Conservation (phyloP, 2,329 filamentous ascomycete species). For the Incumbomyces lentus region DNA sequence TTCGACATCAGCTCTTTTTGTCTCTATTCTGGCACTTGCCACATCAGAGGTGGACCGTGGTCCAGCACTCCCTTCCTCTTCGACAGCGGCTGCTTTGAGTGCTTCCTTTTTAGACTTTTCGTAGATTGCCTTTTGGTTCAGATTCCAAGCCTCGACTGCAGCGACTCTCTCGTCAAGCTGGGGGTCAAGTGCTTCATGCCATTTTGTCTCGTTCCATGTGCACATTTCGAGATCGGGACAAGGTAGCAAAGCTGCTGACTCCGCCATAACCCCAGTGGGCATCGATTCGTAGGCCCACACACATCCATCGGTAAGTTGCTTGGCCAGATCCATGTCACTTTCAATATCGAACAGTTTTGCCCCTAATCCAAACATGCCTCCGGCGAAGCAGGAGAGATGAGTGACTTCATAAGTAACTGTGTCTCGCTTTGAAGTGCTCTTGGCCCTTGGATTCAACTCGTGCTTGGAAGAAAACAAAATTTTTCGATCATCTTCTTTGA, state of each 20-base stretch:
- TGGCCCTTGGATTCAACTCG: slow-evolving; percentile 16
- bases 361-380: slow-evolving; percentile 53
- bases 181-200: slow-evolving; percentile 36
- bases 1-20: not conserved
- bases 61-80: not conserved
- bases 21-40: not conserved
- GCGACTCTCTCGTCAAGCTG: slow-evolving; percentile 18
- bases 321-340: slow-evolving; percentile 45
- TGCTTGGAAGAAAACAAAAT: slow-evolving; percentile 32
- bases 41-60: not conserved
- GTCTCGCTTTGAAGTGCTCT: slow-evolving; percentile 10
- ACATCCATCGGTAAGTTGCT: slow-evolving; percentile 49
- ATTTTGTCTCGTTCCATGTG: slow-evolving; percentile 44
- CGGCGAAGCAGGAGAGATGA: slow-evolving; percentile 51
- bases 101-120: slow-evolving; percentile 7
- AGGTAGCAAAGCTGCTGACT: slow-evolving; percentile 43
- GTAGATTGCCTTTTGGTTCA: slow-evolving; percentile 15
- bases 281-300: slow-evolving; percentile 53
- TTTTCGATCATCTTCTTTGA: slow-evolving; percentile 27
- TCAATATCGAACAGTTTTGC: slow-evolving; percentile 47
- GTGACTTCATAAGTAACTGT: slow-evolving; percentile 43
- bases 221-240: slow-evolving; percentile 38
- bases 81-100: not conserved
- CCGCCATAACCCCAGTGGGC: slow-evolving; percentile 52
- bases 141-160: slow-evolving; percentile 17